These are phyloP conservation scores for Daldinia loculata DNA, from an alignment of 495 filamentous ascomycete species.

Conservation along the genomic window DNA sequence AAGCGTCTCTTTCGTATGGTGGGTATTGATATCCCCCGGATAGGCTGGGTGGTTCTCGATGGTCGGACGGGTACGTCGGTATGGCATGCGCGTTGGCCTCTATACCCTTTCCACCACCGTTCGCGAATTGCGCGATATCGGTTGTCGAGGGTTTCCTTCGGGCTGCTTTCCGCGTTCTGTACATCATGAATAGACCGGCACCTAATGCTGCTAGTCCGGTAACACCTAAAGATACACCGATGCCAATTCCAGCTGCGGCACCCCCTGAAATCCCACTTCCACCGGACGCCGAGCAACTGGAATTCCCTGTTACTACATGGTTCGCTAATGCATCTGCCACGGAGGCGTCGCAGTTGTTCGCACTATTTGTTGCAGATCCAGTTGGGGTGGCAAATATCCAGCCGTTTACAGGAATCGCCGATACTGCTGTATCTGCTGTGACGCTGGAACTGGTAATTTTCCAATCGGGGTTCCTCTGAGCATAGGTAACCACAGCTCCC, in stretches of 20 bases:
- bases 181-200: constrained; percentile 36
- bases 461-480: constrained; percentile 11
- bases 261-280: constrained; percentile 27
- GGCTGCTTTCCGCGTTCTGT: constrained; percentile 31
- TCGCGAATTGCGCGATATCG: constrained; percentile 26
- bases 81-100: constrained; percentile 17
- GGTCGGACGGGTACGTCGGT: constrained; percentile 18
- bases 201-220: constrained; percentile 37
- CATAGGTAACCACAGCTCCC: constrained; percentile 33
- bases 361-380: constrained; percentile 6
- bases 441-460: constrained; percentile 28
- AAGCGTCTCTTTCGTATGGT: constrained; percentile 17
- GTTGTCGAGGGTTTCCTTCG: constrained; percentile 3
- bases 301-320: constrained; percentile 16
- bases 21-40: constrained; percentile 30
- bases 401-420: constrained; percentile 42
- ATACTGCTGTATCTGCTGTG: constrained; percentile 20
- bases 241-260: constrained; percentile 38
- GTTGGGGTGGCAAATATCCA: constrained; percentile 37
- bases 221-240: constrained; percentile 38
- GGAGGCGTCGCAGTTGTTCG: constrained; percentile 28
- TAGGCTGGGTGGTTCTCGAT: constrained; percentile 21
- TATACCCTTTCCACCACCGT: constrained; percentile 13
- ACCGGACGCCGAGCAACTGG: constrained; percentile 9
- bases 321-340: constrained; percentile 28